Evolutionary conservation across 768 basidiomycete species (phyloP).

Genomic region (Crepidotus variabilis): DNA sequence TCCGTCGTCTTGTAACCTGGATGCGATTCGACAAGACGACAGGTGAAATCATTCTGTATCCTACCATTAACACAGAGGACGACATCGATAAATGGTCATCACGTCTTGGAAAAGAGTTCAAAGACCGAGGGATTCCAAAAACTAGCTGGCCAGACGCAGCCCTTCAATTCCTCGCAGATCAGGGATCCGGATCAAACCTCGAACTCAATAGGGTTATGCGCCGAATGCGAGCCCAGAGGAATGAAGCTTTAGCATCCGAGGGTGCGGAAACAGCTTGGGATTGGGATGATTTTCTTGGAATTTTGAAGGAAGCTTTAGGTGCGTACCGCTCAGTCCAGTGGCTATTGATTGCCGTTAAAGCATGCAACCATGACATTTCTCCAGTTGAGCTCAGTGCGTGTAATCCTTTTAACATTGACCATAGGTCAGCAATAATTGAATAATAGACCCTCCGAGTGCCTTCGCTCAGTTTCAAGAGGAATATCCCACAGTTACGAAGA

Average conservation of each 20-base stretch:
- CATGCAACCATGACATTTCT: no score
- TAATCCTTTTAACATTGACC: no score
- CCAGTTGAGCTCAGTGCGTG: no score
- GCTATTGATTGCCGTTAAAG: no score
- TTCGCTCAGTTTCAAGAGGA: slow-evolving; percentile 5
- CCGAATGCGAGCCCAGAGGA: neutral
- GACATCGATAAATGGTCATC: slow-evolving; percentile 3
- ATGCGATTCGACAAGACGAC: slow-evolving; percentile 5
- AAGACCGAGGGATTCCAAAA: neutral
- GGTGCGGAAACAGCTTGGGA: neutral
- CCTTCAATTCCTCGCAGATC: slow-evolving; percentile 7
- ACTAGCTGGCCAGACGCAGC: slow-evolving; percentile 12
- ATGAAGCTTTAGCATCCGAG: neutral
- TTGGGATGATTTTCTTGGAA: slow-evolving; percentile 11
- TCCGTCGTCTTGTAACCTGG: slow-evolving; percentile 4
- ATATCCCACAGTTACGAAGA: slow-evolving; percentile 2
- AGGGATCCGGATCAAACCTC: neutral
- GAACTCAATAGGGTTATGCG: slow-evolving; percentile 8
- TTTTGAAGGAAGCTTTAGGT: slow-evolving; percentile 5
- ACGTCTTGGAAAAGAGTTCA: slow-evolving; percentile 3
- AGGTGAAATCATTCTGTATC: slow-evolving; percentile 1
- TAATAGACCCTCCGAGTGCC: neutral
- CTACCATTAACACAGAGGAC: neutral
- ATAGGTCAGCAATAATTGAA: no score
- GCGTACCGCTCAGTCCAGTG: no score